A percentile compares a stretch with the other conserved stretches of the same genome.
These are phyloP conservation scores for Phlebiopsis flavidoalba DNA, from an alignment of 768 basidiomycete genomes.

Conservation along the genomic window DNA sequence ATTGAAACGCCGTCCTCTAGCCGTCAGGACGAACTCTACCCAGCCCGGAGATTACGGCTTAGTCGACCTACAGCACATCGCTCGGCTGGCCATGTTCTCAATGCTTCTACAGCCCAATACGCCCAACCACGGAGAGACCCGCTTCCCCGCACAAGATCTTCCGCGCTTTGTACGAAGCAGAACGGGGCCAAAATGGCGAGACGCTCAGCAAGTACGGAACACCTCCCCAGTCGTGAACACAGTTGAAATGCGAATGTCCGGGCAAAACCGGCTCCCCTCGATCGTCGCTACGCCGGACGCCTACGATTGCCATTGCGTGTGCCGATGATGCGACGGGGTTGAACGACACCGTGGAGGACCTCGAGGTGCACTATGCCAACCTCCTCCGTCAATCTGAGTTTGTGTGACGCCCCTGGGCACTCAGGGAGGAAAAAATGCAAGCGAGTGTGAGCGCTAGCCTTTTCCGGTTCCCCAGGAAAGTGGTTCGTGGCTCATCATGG, in stretches of 20 bases:
- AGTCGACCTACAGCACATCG: slow-evolving; percentile 7
- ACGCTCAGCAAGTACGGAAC: neutral
- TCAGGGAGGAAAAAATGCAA: neutral
- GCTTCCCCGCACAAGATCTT: neutral
- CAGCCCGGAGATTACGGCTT: neutral
- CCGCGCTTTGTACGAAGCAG: neutral
- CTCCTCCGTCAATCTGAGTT: slow-evolving; percentile 11
- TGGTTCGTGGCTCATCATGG: neutral
- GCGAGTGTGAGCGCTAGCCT: neutral
- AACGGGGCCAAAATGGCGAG: slow-evolving; percentile 1
- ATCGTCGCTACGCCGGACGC: neutral
- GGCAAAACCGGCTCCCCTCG: neutral
- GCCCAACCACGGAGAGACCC: neutral
- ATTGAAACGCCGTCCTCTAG: slow-evolving; percentile 1
- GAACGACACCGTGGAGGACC: slow-evolving; percentile 5
- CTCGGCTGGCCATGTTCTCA: neutral
- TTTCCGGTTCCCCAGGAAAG: too few relatives aligned
- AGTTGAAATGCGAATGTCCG: neutral
- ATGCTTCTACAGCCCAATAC: slow-evolving; percentile 8
- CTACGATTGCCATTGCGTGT: neutral
- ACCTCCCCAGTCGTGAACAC: neutral
- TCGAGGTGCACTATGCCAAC: slow-evolving; percentile 1
- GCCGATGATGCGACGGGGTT: neutral
- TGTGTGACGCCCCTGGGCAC: slow-evolving; percentile 7
- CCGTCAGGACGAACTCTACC: neutral